Conservation (phyloP, 352 stramenopile species). For the Globisporangium spinosum region DNA sequence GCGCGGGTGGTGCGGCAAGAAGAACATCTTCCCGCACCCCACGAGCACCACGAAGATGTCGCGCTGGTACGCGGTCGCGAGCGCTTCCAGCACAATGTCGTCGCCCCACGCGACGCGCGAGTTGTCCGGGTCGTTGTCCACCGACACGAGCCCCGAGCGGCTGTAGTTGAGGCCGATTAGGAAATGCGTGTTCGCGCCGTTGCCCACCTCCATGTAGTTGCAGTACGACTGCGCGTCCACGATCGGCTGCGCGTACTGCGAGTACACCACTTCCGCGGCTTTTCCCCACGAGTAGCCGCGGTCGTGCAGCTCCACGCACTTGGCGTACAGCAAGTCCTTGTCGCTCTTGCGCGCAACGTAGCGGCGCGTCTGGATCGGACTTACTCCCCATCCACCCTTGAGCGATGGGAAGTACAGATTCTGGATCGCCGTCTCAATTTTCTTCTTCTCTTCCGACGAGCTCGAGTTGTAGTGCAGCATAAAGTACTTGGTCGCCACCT, state of each 20-base stretch:
- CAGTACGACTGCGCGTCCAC: constrained; percentile 78
- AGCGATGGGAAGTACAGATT: constrained; percentile 85
- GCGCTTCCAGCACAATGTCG: constrained; percentile 80
- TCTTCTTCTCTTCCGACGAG: constrained; percentile 53
- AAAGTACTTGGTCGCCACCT: constrained; percentile 78
- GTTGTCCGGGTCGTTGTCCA: constrained; percentile 78
- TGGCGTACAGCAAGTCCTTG: constrained; percentile 71
- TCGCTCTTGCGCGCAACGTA: constrained; percentile 66
- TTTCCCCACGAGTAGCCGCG: constrained; percentile 72
- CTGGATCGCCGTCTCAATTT: constrained; percentile 81
- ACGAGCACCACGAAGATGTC: constrained; percentile 89
- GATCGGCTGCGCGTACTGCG: constrained; percentile 61
- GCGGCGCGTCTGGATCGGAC: constrained; percentile 74
- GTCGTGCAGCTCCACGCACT: constrained; percentile 76
- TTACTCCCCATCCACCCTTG: constrained; percentile 80
- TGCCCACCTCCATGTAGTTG: constrained; percentile 83
- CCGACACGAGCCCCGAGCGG: constrained; percentile 64
- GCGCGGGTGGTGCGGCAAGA: constrained; percentile 75
- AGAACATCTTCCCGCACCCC: constrained; percentile 87
- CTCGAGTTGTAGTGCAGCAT: constrained; percentile 63
- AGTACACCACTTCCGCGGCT: constrained; percentile 78
- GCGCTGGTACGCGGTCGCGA: constrained; percentile 83
- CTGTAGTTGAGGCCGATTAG: constrained; percentile 83
- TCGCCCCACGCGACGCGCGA: constrained; percentile 83
- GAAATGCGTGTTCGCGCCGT: constrained; percentile 71